Evolutionary conservation across 768 basidiomycete species (phyloP).

Genomic region (Rhizopogon roseolus): DNA sequence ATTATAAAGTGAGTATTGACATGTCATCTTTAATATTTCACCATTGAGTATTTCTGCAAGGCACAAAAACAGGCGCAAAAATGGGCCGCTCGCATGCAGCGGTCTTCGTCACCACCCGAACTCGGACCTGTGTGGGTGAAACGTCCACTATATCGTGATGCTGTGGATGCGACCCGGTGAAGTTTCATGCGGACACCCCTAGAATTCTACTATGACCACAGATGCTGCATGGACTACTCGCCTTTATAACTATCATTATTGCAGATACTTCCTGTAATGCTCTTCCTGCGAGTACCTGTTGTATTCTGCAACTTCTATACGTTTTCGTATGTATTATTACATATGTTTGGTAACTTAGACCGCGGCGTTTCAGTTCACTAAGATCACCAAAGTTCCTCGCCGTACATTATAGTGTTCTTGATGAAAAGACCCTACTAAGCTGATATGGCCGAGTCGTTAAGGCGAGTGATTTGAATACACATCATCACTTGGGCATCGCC

Average conservation of each 20-base stretch:
- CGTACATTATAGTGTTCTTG: too few species aligned
- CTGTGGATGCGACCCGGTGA: not conserved
- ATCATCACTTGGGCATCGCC: constrained; percentile 80
- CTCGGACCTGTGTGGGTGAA: constrained; percentile 16
- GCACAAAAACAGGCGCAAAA: constrained; percentile 16
- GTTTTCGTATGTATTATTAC: not conserved
- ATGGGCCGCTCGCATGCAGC: constrained; percentile 26
- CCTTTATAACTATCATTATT: not conserved
- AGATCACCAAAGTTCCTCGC: too few species aligned
- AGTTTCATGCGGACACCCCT: not conserved
- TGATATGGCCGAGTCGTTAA: constrained; percentile 89
- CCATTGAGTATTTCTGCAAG: constrained; percentile 14
- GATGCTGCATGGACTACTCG: not conserved
- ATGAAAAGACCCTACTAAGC: constrained; percentile 16
- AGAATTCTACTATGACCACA: not conserved
- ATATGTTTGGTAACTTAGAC: too few species aligned
- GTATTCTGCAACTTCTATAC: not conserved
- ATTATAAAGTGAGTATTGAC: constrained; percentile 18
- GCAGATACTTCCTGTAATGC: not conserved
- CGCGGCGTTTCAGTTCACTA: too few species aligned
- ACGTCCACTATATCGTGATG: constrained; percentile 11
- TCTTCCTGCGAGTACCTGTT: not conserved
- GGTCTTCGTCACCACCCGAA: constrained; percentile 3
- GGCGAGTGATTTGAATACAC: constrained; percentile 84
- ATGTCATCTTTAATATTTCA: not conserved